Base-by-base conservation (phyloP, 805 yeast genomes). In the Kodamaea kakaduensis region DNA sequence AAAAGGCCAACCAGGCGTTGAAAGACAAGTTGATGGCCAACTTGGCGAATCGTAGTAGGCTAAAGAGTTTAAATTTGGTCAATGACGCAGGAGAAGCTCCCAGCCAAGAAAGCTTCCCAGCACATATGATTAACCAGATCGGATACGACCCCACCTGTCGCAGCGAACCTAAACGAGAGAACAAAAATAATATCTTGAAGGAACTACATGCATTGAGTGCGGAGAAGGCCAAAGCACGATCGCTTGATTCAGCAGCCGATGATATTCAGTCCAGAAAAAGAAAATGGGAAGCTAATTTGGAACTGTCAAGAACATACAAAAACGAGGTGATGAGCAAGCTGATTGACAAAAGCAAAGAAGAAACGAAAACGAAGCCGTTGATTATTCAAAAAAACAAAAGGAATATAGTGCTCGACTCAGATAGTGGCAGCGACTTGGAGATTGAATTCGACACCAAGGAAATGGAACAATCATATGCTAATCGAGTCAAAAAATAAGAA, bases 131-230 rank as follows among this genome's bases (percentile, higher is more conserved):
- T 12, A 54, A 58, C 13, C 53, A 56, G 10, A 51, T 75, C 26
- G 82, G 81, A 2, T 75, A 69, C 45, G 79, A 75, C 50, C 81
- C 81, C 2, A 69, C 75, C 10, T 36, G 49, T 6, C 44, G 40
- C 18, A 39, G 31, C 6, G 27, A 36, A 33, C 35, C 39, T 24
- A 40, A 43, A 28, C 22, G 31, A 25, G 27, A 32, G 42, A 22
- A 9, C 29, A 15, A 18, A 39, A 25, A 17, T 41, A 33, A 36
- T 20, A 15, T 36, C 9, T 32, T 55, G 2, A 43, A 46, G 21
- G 61, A 57, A 25, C 38, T 57, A n/a, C 37, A 47, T 20, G 51
- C 52, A 12, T 34, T 57, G 13, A 52, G 59, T 31, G 34, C 25
- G 18, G 33, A 37, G 14, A 47, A 41, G 18, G 42, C 50, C 20